Evolutionary conservation across 495 filamentous ascomycete genomes (phyloP).

Genomic region (Penicillium parvum): DNA sequence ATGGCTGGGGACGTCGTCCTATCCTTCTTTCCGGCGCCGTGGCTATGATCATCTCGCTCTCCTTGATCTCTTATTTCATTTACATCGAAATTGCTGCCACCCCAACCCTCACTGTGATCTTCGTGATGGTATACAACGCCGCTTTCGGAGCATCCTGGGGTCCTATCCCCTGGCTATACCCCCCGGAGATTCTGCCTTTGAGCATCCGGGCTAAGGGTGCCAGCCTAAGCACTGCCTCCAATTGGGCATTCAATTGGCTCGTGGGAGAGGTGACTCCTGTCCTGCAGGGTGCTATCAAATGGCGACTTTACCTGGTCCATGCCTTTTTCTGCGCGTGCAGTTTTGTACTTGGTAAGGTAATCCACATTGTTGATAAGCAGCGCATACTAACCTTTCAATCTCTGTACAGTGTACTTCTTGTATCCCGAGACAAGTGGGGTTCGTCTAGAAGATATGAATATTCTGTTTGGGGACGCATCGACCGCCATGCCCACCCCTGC

Average conservation of each 20-base stretch:
- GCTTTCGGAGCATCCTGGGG: slow-evolving; percentile 99
- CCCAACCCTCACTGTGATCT: slow-evolving; percentile 78
- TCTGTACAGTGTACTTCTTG: slow-evolving; percentile 87
- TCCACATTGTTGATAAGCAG: too few species aligned
- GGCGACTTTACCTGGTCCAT: slow-evolving; percentile 91
- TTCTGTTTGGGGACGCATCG: slow-evolving; percentile 83
- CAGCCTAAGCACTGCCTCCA: slow-evolving; percentile 90
- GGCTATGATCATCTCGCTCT: slow-evolving; percentile 87
- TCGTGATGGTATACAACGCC: slow-evolving; percentile 98
- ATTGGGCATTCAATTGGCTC: slow-evolving; percentile 98
- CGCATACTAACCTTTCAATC: too few species aligned
- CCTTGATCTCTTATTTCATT: slow-evolving; percentile 91
- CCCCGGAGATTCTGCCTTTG: slow-evolving; percentile 92
- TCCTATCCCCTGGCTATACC: slow-evolving; percentile 96
- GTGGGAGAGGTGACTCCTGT: slow-evolving; percentile 93
- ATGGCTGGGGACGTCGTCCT: slow-evolving; percentile 82
- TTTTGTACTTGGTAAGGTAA: slow-evolving; percentile 85
- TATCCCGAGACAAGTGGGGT: slow-evolving; percentile 97
- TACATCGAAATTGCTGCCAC: slow-evolving; percentile 76
- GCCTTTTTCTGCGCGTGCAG: slow-evolving; percentile 96
- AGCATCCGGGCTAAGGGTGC: slow-evolving; percentile 98
- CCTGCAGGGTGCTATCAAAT: slow-evolving; percentile 82
- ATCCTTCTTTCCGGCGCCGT: slow-evolving; percentile 90
- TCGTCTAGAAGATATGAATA: slow-evolving; percentile 93
- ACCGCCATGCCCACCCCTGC: slow-evolving; percentile 69